Base-by-base conservation (phyloP, 1,284 basidiomycete genomes). In the Leccinum fallax region DNA sequence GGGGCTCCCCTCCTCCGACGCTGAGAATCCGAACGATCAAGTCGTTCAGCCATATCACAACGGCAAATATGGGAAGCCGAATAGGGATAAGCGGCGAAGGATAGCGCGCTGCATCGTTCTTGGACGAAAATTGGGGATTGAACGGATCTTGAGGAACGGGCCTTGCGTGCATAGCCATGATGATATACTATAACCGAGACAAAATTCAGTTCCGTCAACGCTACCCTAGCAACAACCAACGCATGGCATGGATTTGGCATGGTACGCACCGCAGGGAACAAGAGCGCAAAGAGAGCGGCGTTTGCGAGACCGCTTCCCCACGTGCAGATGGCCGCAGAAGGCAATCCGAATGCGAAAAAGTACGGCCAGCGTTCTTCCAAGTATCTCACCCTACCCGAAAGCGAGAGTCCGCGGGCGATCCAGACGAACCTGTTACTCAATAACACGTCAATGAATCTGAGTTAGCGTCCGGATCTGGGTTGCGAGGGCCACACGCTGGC, bases 331-430 rank as follows among this genome's bases (percentile, higher is more conserved):
- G 81, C 83, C 4, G 89, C 85, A 3, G 85, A 82, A 40, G 90
- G 87, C 11, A 91, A 62, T 83, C 92, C 93, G 64, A 93, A 94
- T 7, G 89, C 89, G 61, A 93, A 81, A 71, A 89, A 92, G 74
- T 94, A 94, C 2, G 89, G 84, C 92, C 92, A 94, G 53, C 92
- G 84, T 74, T 94, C 91, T 76, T 94, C 93, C 19, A 94, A 79
- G 71, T 90, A 83, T 57, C 88, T 78, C 55, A 94, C 85, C 55
- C 92, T 80, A 30, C 83, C 78, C 4, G 88, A 82, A 30, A 93
- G 79, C 11, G 88, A 86, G 66, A 88, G 74, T 8, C 89, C 89
- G 16, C 87, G 84, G 8, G 89, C 84, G 52, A 90, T 83, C 91
- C 91, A 93, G 40, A 90, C 83, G 68, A 89, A 91, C 68, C 92